A percentile compares a stretch with the other conserved stretches of the same genome.
Conservation (phyloP, 306 rosid genomes). For the Lablab purpureus region DNA sequence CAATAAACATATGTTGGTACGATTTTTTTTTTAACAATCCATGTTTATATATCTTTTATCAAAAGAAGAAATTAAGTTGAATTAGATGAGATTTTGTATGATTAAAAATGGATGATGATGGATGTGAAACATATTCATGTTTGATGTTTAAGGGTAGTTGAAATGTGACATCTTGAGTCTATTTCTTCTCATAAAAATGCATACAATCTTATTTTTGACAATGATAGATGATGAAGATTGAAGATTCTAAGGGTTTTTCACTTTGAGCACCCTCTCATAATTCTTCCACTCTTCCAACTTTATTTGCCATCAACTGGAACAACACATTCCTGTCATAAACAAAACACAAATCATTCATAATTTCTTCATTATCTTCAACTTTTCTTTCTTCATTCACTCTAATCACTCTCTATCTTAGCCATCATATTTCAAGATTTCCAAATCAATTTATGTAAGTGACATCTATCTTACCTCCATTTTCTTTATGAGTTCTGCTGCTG, state of each 20-base stretch:
- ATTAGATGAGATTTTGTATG: too few species aligned
- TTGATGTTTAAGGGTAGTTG: not conserved
- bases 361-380: not conserved
- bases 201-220: not conserved
- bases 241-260: not conserved
- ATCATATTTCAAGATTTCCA: too few species aligned
- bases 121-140: not conserved
- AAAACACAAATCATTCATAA: slow-evolving; percentile 5
- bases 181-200: slow-evolving; percentile 3
- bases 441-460: too few species aligned
- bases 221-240: slow-evolving; percentile 4
- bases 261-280: not conserved
- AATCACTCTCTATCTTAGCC: too few species aligned
- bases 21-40: too few species aligned
- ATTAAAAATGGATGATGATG: too few species aligned
- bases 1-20: too few species aligned
- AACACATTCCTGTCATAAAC: slow-evolving; percentile 3
- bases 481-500: not conserved
- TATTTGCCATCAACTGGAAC: slow-evolving; percentile 2
- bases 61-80: too few species aligned
- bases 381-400: slow-evolving; percentile 8
- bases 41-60: too few species aligned
- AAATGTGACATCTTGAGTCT: slow-evolving; percentile 9
- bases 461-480: slow-evolving; percentile 4
- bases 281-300: slow-evolving; percentile 8